These are phyloP conservation scores for Ganoderma lingzhi DNA, from an alignment of 1,284 basidiomycete genomes.

Conservation along the genomic window DNA sequence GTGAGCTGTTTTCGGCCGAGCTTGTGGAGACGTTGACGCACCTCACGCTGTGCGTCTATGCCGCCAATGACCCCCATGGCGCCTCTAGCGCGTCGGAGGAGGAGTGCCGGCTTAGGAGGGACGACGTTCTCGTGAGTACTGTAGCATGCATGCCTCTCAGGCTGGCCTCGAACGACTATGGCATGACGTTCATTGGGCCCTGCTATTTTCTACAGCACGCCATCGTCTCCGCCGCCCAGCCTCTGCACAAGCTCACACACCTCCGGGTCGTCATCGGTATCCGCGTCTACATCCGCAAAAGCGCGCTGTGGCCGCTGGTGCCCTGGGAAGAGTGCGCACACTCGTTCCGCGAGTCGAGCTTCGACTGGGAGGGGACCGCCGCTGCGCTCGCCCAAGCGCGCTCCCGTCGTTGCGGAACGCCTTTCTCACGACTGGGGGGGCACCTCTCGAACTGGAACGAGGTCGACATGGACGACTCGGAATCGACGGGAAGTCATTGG, in stretches of 20 bases:
- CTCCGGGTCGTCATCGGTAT: not conserved
- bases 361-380: not conserved
- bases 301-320: not conserved
- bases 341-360: not conserved
- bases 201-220: not conserved
- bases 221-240: not conserved
- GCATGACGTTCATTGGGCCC: too few species aligned
- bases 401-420: not conserved
- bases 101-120: too few species aligned
- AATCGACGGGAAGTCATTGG: too few species aligned
- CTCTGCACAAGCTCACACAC: not conserved
- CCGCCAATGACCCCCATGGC: not conserved
- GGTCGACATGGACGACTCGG: too few species aligned
- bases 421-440: not conserved
- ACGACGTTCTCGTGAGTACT: not conserved
- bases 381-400: not conserved
- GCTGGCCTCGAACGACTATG: too few species aligned
- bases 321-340: not conserved
- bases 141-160: too few species aligned
- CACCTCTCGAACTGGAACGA: too few species aligned
- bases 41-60: not conserved
- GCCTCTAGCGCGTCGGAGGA: too few species aligned
- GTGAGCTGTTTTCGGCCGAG: not conserved
- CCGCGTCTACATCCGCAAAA: not conserved
- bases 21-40: not conserved